Evolutionary conservation across 495 filamentous ascomycete genomes (phyloP), one percentile per base, ranked within the genome.

Genomic region (Penicillium malachiteum): DNA sequence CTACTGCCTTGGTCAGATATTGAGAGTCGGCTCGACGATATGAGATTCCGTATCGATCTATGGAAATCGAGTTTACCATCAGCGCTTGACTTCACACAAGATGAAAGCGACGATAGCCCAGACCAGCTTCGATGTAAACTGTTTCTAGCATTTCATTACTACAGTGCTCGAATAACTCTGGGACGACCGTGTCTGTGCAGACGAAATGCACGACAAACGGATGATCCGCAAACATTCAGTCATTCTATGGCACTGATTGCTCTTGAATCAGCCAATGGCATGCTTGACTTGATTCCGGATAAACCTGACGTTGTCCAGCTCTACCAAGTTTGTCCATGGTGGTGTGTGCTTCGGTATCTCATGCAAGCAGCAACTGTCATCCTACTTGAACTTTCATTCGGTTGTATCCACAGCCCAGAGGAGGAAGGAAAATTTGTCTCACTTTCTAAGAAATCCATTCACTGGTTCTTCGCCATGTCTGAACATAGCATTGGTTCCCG

Each of bases 151-250:
- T 79, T 87, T 50, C 75, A 79, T 43, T 87, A 82, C 58, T 76
- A 83, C 61, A 82, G 81, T 55, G 74, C 77, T 10, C 71, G 73
- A 10, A 83, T 86, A 37, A 75, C 85, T 9, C 72, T 84, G 16
- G 80, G 80, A 39, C 81, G 86, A 7, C 85, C 86, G 5, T 85
- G 81, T 64, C 72, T 88, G 7, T 87, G 84, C 54, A 75, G 79
- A 7, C 68, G 81, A 10, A 81, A 84, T 48, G 71, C 57, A 60
- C 74, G 81, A 48, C 72, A 67, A 41, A 54, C 49, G 3, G 54
- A 43, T 6, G 44, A 66, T 12, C 16, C 54, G 16, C 57, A 62
- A 17, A 70, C 71, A 13, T 87, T 87, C 59, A 84, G 84, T 55
- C 77, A 79, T 42, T 69, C 72, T 26, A 78, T 80, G 59, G 84